Evolutionary conservation across 805 yeast genomes (phyloP).

Genomic region (Candida ulmi): DNA sequence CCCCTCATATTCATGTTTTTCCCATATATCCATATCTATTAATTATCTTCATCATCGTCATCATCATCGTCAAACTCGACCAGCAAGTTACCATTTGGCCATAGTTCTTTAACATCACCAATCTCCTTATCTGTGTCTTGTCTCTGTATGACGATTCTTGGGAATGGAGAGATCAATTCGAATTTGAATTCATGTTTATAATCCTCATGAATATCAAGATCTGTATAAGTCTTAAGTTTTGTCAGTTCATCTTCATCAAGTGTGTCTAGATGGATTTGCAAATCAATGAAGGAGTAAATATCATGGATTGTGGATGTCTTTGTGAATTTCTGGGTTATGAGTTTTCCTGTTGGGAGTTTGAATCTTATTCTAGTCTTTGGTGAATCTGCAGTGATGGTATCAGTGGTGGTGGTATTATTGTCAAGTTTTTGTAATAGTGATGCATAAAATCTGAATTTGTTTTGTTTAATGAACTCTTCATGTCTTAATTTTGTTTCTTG

Average conservation of each 20-base stretch:
- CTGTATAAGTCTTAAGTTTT: conserved; percentile 2
- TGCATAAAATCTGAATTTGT: conserved; percentile 6
- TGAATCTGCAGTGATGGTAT: not conserved
- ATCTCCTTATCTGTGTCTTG: conserved; percentile 26
- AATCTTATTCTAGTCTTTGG: conserved; percentile 39
- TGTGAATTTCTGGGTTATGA: conserved; percentile 40
- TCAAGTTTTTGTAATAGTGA: conserved; percentile 7
- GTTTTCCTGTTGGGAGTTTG: conserved; percentile 47
- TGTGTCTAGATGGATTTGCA: conserved; percentile 26
- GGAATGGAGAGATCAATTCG: conserved; percentile 56
- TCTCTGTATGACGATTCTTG: conserved; percentile 42
- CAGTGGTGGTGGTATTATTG: not conserved
- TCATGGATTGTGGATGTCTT: conserved; percentile 36
- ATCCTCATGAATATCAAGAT: conserved; percentile 9
- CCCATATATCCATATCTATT: too few species aligned
- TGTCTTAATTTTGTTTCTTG: conserved; percentile 2
- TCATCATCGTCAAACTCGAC: conserved; percentile 35
- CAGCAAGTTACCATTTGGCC: conserved; percentile 68
- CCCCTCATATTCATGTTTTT: too few species aligned
- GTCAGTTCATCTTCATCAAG: conserved; percentile 7
- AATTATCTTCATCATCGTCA: too few species aligned
- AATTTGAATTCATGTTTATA: conserved; percentile 46
- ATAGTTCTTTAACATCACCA: conserved; percentile 40
- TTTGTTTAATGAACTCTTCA: conserved; percentile 7
- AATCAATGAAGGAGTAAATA: conserved; percentile 45